These are phyloP conservation scores for Wickerhamia fluorescens DNA, from an alignment of 805 yeast species.

Conservation along the genomic window DNA sequence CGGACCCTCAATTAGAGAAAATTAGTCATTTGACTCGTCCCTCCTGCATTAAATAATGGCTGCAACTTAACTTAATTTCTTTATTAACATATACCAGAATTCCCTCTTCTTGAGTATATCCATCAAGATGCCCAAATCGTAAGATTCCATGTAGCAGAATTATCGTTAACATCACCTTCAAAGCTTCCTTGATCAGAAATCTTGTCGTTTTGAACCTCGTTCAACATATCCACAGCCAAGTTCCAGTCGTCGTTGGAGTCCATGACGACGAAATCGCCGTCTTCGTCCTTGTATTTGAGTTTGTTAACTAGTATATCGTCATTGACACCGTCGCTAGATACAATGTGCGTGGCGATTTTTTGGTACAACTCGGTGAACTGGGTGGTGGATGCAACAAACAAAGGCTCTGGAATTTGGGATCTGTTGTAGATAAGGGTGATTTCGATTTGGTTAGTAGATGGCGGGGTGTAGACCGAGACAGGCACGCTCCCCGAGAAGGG, in stretches of 20 bases:
- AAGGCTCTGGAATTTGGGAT: conserved; percentile 19
- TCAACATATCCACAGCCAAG: conserved; percentile 65
- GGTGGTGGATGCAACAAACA: conserved; percentile 21
- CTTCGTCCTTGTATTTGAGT: conserved; percentile 86
- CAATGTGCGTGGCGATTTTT: conserved; percentile 47
- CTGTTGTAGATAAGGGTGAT: conserved; percentile 29
- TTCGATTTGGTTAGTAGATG: conserved; percentile 5
- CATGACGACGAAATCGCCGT: conserved; percentile 85
- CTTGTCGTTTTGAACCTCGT: conserved; percentile 20
- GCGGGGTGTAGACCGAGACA: conserved; percentile 4
- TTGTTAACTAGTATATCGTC: conserved; percentile 46
- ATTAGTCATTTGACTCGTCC: too few species aligned
- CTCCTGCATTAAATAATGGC: too few species aligned
- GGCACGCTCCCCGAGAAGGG: background rate
- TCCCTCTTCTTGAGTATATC: too few species aligned
- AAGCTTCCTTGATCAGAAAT: conserved; percentile 1
- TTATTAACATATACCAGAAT: too few species aligned
- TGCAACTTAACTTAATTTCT: too few species aligned
- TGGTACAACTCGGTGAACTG: conserved; percentile 51
- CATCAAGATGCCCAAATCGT: conserved; percentile 30
- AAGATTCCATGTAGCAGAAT: conserved; percentile 13
- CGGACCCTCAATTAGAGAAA: too few species aligned
- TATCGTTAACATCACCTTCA: conserved; percentile 8
- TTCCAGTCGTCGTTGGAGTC: conserved; percentile 83
- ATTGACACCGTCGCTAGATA: conserved; percentile 45